A percentile compares a stretch with the other conserved stretches of the same genome.
Conservation (phyloP, 495 filamentous ascomycete species). For the Penicillium pulvis region DNA sequence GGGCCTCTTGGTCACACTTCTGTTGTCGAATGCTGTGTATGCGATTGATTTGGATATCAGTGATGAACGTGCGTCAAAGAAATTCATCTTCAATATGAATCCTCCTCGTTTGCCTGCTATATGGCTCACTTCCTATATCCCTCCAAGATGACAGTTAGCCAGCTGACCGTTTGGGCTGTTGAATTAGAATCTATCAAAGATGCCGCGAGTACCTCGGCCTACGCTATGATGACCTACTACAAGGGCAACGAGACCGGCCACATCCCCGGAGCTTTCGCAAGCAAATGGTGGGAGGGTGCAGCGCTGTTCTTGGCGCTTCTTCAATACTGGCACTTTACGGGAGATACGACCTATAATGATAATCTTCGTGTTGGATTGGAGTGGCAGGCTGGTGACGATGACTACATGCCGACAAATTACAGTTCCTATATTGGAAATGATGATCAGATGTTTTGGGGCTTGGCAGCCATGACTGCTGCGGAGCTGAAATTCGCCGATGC, state of each 20-base stretch:
- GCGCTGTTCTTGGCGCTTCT: constrained; percentile 57
- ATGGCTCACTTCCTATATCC: not conserved
- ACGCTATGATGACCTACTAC: constrained; percentile 73
- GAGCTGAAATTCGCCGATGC: constrained; percentile 51
- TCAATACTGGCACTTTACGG: constrained; percentile 59
- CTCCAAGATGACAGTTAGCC: not conserved
- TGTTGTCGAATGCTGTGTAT: not conserved
- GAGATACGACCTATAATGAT: constrained; percentile 54
- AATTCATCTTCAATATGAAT: not conserved
- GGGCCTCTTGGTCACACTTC: constrained; percentile 7
- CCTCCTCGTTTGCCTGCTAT: not conserved
- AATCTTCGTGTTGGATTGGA: constrained; percentile 52
- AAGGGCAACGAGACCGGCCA: constrained; percentile 63
- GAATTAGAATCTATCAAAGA: constrained; percentile 64
- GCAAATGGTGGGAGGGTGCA: constrained; percentile 79
- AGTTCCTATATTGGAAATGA: constrained; percentile 55
- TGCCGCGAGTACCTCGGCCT: constrained; percentile 58
- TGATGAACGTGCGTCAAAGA: constrained; percentile 22
- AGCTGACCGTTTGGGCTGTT: not conserved
- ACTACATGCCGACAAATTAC: constrained; percentile 51
- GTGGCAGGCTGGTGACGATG: constrained; percentile 48
- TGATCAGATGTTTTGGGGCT: constrained; percentile 60
- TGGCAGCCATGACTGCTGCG: constrained; percentile 57
- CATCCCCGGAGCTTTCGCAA: constrained; percentile 58
- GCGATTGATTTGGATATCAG: constrained; percentile 25